Evolutionary conservation across 1,139 yeast genomes (phyloP).

Genomic region (Arxiozyma bovina): DNA sequence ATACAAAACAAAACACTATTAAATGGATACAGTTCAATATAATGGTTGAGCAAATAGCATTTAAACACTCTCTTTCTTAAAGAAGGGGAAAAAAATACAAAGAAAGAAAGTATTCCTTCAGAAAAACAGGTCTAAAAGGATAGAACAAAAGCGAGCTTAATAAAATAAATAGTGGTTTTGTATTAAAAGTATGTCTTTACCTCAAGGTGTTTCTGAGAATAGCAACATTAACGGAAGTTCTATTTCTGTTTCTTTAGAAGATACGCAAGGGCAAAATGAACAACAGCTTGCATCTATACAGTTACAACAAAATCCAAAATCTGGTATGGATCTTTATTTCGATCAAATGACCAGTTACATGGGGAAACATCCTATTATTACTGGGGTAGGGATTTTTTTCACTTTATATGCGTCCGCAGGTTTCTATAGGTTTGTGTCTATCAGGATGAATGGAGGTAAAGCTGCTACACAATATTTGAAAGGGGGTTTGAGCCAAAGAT

Average conservation of each 20-base stretch:
- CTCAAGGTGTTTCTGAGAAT: background rate
- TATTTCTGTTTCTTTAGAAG: background rate
- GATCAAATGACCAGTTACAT: slow-evolving; percentile 55
- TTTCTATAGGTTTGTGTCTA: slow-evolving; percentile 45
- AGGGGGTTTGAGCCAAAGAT: slow-evolving; percentile 89
- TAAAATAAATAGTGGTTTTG: background rate
- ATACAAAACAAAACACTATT: too few relatives aligned
- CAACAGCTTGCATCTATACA: background rate
- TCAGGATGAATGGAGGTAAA: slow-evolving; percentile 57
- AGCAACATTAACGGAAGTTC: background rate
- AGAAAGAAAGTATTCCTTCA: too few relatives aligned
- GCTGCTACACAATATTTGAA: slow-evolving; percentile 18
- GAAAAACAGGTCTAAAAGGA: background rate
- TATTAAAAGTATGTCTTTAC: background rate
- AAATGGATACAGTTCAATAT: background rate
- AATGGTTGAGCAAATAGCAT: too few relatives aligned
- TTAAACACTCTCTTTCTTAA: too few relatives aligned
- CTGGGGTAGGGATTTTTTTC: slow-evolving; percentile 63
- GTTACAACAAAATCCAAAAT: background rate
- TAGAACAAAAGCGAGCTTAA: background rate
- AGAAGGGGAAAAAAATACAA: too few relatives aligned
- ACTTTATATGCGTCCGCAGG: slow-evolving; percentile 62
- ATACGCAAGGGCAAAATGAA: background rate
- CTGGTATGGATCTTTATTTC: slow-evolving; percentile 52
- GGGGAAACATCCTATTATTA: slow-evolving; percentile 69